Conservation (phyloP, 2,329 filamentous ascomycete species). For the Fusarium acutatum region DNA sequence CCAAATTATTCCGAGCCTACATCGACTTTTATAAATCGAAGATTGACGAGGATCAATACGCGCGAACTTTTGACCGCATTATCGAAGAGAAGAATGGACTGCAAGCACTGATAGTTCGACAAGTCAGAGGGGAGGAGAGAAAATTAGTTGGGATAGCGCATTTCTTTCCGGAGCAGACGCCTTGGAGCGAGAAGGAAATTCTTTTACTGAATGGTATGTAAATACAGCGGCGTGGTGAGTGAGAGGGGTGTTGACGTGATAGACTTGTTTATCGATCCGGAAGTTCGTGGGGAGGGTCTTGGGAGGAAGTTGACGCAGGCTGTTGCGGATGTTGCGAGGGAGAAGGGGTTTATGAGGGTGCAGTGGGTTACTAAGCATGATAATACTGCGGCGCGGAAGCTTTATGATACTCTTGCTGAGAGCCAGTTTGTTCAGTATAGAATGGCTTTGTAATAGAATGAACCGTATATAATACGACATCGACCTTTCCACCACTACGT, state of each 20-base stretch:
- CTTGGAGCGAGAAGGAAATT: constrained; percentile 30
- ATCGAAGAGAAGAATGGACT: constrained; percentile 10
- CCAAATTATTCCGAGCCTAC: constrained; percentile 15
- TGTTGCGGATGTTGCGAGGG: constrained; percentile 13
- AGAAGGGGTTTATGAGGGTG: constrained; percentile 17
- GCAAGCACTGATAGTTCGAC: constrained; percentile 10
- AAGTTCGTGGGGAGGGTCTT: not conserved
- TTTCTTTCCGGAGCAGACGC: constrained; percentile 31
- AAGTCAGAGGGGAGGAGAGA: not conserved
- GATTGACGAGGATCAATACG: constrained; percentile 21
- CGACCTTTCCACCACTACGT: not conserved
- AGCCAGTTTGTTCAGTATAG: constrained; percentile 26
- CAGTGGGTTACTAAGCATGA: constrained; percentile 32
- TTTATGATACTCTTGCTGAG: constrained; percentile 27
- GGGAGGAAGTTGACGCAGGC: constrained; percentile 18
- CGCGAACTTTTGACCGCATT: constrained; percentile 15
- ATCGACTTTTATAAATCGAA: constrained; percentile 22
- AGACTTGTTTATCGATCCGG: constrained; percentile 20
- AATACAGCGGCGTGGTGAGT: fast-evolving
- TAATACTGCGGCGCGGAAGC: constrained; percentile 4
- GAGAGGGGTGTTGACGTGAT: not conserved
- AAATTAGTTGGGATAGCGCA: constrained; percentile 16
- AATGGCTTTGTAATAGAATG: not conserved
- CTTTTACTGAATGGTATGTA: constrained; percentile 17
- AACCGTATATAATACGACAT: not conserved